Evolutionary conservation across 495 filamentous ascomycete species (phyloP).

Genomic region (Elasticomyces elasticus): DNA sequence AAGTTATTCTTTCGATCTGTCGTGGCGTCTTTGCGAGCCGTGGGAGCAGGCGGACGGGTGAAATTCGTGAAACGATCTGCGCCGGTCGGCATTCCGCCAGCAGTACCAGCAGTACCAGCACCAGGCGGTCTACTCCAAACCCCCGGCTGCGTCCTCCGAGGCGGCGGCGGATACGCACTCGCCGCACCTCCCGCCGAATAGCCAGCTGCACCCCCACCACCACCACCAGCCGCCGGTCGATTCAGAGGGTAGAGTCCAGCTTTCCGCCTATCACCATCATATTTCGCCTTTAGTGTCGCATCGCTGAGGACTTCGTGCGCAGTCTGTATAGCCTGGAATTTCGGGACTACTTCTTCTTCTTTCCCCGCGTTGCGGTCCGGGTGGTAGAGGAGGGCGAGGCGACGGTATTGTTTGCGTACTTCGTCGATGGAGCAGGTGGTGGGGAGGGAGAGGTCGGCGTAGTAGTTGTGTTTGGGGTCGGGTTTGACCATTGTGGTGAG

Average conservation of each 20-base stretch:
- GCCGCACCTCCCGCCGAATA: not conserved
- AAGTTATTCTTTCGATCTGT: conserved; percentile 46
- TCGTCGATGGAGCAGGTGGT: conserved; percentile 55
- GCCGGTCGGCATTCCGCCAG: conserved; percentile 21
- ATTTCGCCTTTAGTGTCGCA: conserved; percentile 54
- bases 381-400: conserved; percentile 75
- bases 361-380: conserved; percentile 81
- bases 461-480: conserved; percentile 64
- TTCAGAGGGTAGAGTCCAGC: conserved; percentile 22
- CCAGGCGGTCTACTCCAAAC: conserved; percentile 9
- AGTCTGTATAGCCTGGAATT: conserved; percentile 75
- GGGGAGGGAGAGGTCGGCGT: conserved; percentile 66
- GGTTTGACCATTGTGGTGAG: conserved; percentile 57
- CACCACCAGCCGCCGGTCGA: too few relatives aligned
- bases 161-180: conserved; percentile 23
- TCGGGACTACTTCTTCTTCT: conserved; percentile 64
- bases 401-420: conserved; percentile 78
- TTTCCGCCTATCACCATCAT: conserved; percentile 60
- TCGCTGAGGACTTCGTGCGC: conserved; percentile 78
- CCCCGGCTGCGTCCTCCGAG: conserved; percentile 32
- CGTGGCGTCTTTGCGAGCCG: conserved; percentile 37
- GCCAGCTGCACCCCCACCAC: too few relatives aligned
- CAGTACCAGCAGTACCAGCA: conserved; percentile 27
- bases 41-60: conserved; percentile 26
- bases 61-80: conserved; percentile 31